These are phyloP conservation scores for Ophiostoma populinum DNA, from an alignment of 2,329 filamentous ascomycete species.

Conservation along the genomic window DNA sequence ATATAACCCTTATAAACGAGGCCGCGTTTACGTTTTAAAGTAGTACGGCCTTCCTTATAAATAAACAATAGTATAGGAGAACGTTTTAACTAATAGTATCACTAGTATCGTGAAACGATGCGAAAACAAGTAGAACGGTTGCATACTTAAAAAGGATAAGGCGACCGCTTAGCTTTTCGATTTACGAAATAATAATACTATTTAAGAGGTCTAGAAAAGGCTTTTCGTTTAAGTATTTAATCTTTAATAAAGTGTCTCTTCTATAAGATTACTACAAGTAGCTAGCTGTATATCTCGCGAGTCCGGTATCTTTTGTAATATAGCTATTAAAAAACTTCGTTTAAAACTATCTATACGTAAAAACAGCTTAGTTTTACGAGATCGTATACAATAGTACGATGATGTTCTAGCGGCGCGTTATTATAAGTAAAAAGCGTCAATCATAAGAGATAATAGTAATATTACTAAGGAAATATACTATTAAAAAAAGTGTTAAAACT, in stretches of 20 bases:
- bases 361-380: background rate
- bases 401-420: too few relatives aligned
- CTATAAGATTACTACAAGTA: background rate
- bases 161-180: background rate
- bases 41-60: too few relatives aligned
- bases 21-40: too few relatives aligned
- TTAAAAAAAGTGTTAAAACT: background rate
- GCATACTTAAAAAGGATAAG: too few relatives aligned
- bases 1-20: too few relatives aligned
- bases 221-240: background rate
- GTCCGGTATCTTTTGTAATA: background rate
- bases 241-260: background rate
- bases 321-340: background rate
- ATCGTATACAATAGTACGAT: too few relatives aligned
- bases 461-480: too few relatives aligned
- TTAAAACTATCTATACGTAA: background rate
- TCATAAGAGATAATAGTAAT: too few relatives aligned
- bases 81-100: too few relatives aligned
- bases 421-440: too few relatives aligned
- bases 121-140: too few relatives aligned
- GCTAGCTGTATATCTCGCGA: background rate
- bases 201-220: background rate
- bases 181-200: background rate
- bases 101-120: background rate
- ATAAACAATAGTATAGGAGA: too few relatives aligned